Base-by-base conservation (phyloP, 345 rosid species). In the Luvunga scandens region DNA sequence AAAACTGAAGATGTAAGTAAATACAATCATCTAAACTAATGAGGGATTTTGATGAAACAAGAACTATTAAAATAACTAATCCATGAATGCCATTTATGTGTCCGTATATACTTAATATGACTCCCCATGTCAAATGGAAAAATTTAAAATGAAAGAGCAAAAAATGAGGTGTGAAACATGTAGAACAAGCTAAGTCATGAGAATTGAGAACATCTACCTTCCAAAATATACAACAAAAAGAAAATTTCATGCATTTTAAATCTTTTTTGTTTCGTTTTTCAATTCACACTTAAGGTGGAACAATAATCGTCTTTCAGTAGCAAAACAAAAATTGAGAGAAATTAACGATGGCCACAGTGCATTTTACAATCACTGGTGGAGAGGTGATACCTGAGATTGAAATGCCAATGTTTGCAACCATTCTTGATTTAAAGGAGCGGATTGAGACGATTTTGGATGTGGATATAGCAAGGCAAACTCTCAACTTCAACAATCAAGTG, bases 321-420 rank as follows among this genome's bases (percentile, higher is more conserved):
- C 12, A 0, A 45, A 0, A 45, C 5, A 21, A 50, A 30, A 19
- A 53, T 9, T n/a, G 0, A 0, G n/a, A 45, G 38, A 7, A 19
- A 0, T 24, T 18, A 30, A 13, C n/a, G 66, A 59, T 59, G 76
- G 76, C 50, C 6, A 72, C 12, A 2, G 68, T 73, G 25, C 53
- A n/a, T 7, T 61, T 73, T 12, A 7, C 7, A 4, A 73, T 73
- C 36, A 38, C 19, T 2, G 77, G 77, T 16, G 77, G 68, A 6
- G 56, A 38, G 69, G 31, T 73, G 21, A 61, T 10, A 24, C 77
- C 77, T 3, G 77, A 73, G 61, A 36, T 73, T 6, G 68, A 60
- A 36, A 73, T 73, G 68, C 68, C 18, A 19, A 30, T 2, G 1
- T 24, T 50, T 0, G 68, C 6, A 24, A 25, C 68, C 57, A 61